Base-by-base conservation (phyloP, 1,139 yeast genomes). In the Candida glucosophila region DNA sequence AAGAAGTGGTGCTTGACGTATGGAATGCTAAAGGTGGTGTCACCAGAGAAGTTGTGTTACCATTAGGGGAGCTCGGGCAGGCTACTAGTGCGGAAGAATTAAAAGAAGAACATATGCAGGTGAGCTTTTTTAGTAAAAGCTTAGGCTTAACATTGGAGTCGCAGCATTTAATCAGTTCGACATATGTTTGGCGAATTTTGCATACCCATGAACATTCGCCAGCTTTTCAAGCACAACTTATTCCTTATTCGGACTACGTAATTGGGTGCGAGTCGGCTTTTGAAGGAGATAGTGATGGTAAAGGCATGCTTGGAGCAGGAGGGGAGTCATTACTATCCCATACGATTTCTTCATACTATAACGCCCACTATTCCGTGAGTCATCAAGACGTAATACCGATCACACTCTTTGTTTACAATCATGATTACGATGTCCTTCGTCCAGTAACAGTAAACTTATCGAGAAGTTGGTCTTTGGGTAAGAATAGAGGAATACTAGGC, bases 21-120 rank as follows among this genome's bases (percentile, higher is more conserved):
- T 90, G 95, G 94, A 77, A 74, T 27, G 90, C 95, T 4, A 88
- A 88, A 52, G 98, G 98, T 16, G 88, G 93, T 2, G 48, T 66
- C 3, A 50, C 67, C 11, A 65, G 92, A 35, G 64, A 64, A 17
- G 57, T 81, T 1, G 36, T 41, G 2, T 37, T 81, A 6, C 64
- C 72, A 5, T 54, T 75, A 20, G n/a, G n/a, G n/a, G n/a, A n/a
- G n/a, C n/a, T n/a, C n/a, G n/a, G n/a, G n/a, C 12, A 20, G 14
- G 34, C 30, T 2, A 32, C 23, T 3, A 30, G 24, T 8, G 12
- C 14, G 5, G 10, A 14, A 5, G 30, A 33, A 8, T 36, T 33
- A 5, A 22, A 33, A 1, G 34, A 30, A 5, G 22, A 34, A 15
- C 31, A 34, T 13, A 27, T 49, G 16, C 54, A 45, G 32, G 39